Conservation (phyloP, 2,329 filamentous ascomycete species). For the Colletotrichum tropicicola region DNA sequence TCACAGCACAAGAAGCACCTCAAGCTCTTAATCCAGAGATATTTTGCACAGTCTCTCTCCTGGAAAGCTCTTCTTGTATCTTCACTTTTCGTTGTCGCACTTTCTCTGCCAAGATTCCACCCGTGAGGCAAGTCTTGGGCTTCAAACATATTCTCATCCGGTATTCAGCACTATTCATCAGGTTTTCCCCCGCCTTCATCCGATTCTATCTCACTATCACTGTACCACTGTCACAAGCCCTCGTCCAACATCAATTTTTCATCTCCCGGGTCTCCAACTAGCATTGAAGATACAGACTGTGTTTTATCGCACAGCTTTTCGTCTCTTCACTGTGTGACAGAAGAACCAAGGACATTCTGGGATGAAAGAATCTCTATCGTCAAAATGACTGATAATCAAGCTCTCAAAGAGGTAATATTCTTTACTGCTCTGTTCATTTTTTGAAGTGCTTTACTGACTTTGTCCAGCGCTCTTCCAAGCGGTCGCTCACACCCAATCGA, state of each 20-base stretch:
- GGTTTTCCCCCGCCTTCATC: neutral
- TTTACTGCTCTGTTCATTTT: neutral
- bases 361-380: no score
- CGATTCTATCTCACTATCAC: neutral
- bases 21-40: no score
- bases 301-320: no score
- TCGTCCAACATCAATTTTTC: neutral
- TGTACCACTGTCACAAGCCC: neutral
- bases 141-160: neutral
- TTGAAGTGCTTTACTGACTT: neutral
- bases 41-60: neutral
- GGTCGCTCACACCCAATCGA: slow-evolving; percentile 26
- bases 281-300: no score
- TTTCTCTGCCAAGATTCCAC: neutral
- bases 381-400: neutral
- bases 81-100: neutral
- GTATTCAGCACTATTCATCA: neutral
- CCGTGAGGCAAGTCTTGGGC: neutral
- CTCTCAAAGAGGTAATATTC: slow-evolving; percentile 4
- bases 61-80: neutral
- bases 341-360: no score
- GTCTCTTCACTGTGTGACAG: neutral
- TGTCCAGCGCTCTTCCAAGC: slow-evolving; percentile 11
- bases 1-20: neutral
- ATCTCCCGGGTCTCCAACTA: no score